These are phyloP conservation scores for Keqinozyma sinolaborantium DNA, from an alignment of 1,139 yeast genomes.

Conservation along the genomic window DNA sequence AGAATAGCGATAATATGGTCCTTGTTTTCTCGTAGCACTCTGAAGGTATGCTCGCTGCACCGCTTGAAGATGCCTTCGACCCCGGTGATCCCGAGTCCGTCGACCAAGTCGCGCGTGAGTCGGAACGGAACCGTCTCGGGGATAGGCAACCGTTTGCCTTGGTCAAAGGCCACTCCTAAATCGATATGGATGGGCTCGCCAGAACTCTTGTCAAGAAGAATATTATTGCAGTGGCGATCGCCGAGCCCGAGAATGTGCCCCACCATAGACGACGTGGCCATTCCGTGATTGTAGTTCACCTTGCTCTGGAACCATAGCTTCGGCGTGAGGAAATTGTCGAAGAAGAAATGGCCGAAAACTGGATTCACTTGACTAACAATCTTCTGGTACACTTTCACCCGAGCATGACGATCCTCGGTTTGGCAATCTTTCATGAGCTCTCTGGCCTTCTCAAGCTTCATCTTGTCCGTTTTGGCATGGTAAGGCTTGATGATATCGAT, in stretches of 20 bases:
- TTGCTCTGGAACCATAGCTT: constrained; percentile 72
- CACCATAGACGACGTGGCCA: constrained; percentile 81
- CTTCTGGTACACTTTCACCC: constrained; percentile 48
- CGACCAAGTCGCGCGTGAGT: constrained; percentile 81
- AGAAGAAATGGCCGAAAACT: constrained; percentile 65
- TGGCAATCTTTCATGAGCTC: constrained; percentile 60
- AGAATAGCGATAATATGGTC: constrained; percentile 77
- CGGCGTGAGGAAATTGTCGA: constrained; percentile 62
- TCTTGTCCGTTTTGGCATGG: constrained; percentile 41
- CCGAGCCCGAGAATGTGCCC: constrained; percentile 91
- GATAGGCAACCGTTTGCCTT: constrained; percentile 73
- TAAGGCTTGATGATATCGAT: constrained; percentile 63
- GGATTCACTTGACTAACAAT: constrained; percentile 61
- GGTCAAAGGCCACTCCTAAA: constrained; percentile 93
- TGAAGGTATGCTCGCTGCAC: constrained; percentile 71
- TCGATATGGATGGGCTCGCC: constrained; percentile 98
- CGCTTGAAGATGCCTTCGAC: constrained; percentile 80
- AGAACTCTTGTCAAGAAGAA: constrained; percentile 67
- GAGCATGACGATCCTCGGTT: constrained; percentile 36
- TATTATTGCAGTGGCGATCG: constrained; percentile 90
- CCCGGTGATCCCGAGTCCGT: constrained; percentile 88
- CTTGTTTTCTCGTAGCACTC: constrained; percentile 61
- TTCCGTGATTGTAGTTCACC: constrained; percentile 67
- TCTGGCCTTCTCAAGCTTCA: constrained; percentile 59
- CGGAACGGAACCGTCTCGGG: constrained; percentile 97